Evolutionary conservation across 345 rosid genomes (phyloP).

Genomic region (Gossypioides kirkii): DNA sequence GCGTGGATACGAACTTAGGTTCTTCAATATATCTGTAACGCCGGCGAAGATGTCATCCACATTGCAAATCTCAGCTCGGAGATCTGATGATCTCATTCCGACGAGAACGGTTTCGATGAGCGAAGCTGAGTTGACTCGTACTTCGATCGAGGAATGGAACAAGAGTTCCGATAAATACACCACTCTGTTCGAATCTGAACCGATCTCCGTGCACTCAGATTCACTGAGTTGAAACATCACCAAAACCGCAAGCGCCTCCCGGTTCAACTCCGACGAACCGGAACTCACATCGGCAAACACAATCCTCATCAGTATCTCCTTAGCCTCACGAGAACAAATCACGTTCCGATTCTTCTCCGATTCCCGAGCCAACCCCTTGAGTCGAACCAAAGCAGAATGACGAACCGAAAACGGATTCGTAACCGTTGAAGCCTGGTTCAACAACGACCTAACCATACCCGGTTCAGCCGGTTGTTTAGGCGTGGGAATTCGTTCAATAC

Average conservation of each 20-base stretch:
- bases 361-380: slow-evolving; percentile 81
- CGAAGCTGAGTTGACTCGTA: slow-evolving; percentile 72
- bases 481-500: slow-evolving; percentile 83
- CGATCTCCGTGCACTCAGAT: slow-evolving; percentile 50
- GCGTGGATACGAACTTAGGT: slow-evolving; percentile 49
- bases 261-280: slow-evolving; percentile 43
- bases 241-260: slow-evolving; percentile 62
- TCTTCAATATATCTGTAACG: slow-evolving; percentile 51
- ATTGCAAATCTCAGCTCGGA: slow-evolving; percentile 47
- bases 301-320: slow-evolving; percentile 37
- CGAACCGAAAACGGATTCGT: slow-evolving; percentile 42
- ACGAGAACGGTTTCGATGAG: slow-evolving; percentile 66
- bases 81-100: slow-evolving; percentile 60
- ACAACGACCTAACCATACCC: slow-evolving; percentile 45
- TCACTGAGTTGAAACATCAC: slow-evolving; percentile 63
- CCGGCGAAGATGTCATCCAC: slow-evolving; percentile 64
- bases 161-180: slow-evolving; percentile 40
- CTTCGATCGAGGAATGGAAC: slow-evolving; percentile 56
- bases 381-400: slow-evolving; percentile 70
- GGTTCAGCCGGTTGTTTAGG: slow-evolving; percentile 98
- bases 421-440: slow-evolving; percentile 53
- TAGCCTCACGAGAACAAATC: slow-evolving; percentile 54
- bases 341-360: slow-evolving; percentile 73
- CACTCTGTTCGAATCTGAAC: slow-evolving; percentile 44
- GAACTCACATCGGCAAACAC: slow-evolving; percentile 37